A percentile compares a stretch with the other conserved stretches of the same genome.
phyloP scores from a whole-genome alignment of 192 early-diverging fungal species.

The Rhizoclosmatium globosum region DNA sequence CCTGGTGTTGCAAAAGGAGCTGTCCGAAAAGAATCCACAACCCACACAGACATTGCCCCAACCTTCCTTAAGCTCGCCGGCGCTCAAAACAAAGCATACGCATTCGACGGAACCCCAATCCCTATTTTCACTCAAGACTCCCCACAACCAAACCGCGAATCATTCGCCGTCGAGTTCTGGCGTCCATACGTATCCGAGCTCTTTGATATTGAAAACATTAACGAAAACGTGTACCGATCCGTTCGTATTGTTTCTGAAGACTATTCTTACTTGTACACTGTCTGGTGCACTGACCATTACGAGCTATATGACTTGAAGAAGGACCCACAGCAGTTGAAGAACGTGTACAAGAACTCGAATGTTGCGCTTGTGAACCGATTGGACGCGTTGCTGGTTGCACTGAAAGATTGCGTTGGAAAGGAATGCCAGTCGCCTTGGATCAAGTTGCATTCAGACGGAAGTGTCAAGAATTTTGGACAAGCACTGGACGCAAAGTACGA shows the following conservation, averaged over 20 bases:
- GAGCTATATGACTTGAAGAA: constrained; percentile 56
- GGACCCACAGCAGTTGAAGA: constrained; percentile 67
- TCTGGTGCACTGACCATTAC: constrained; percentile 28
- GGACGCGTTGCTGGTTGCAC: constrained; percentile 49
- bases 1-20: constrained; percentile 63
- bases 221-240: constrained; percentile 23
- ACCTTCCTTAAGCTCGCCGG: constrained; percentile 66
- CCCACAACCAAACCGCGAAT: constrained; percentile 37
- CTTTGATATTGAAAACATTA: background rate
- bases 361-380: constrained; percentile 56
- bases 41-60: constrained; percentile 68
- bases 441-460: background rate
- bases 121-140: constrained; percentile 54
- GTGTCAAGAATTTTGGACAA: background rate
- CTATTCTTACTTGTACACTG: constrained; percentile 20
- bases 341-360: constrained; percentile 52
- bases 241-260: background rate
- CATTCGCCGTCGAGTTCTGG: constrained; percentile 31
- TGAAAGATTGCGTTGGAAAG: background rate
- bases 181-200: background rate
- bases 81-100: constrained; percentile 44
- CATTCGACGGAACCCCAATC: constrained; percentile 65
- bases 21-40: constrained; percentile 52
- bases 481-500: background rate
- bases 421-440: background rate